A percentile compares a stretch with the other conserved stretches of the same genome.
phyloP scores from a whole-genome alignment of 2,329 filamentous ascomycete species.

The Claviceps spartinae region DNA sequence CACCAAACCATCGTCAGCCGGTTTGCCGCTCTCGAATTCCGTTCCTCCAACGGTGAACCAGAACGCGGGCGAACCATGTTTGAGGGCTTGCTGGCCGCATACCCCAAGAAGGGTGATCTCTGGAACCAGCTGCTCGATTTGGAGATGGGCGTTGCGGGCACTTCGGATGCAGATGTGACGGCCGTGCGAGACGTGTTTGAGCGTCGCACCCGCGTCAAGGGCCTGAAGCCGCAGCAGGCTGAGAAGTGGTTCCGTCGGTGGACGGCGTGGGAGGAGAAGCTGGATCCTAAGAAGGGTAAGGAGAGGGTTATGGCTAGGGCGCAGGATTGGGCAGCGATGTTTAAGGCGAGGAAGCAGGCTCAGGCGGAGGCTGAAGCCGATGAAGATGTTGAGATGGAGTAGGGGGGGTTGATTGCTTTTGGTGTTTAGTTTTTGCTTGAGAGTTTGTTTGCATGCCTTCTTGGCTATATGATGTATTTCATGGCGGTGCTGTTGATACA shows the following conservation, averaged over 20 bases:
- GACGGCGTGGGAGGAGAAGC: conserved; percentile 73
- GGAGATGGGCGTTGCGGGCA: conserved; percentile 50
- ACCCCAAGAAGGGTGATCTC: conserved; percentile 78
- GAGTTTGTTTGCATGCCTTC: too few relatives aligned
- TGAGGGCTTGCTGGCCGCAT: conserved; percentile 70
- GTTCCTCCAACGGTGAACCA: conserved; percentile 63
- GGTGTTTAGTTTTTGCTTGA: too few relatives aligned
- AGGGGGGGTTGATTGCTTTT: not conserved
- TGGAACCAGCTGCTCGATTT: conserved; percentile 89
- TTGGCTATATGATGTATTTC: too few relatives aligned
- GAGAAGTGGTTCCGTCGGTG: conserved; percentile 85
- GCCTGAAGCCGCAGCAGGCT: conserved; percentile 69
- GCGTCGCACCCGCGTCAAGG: conserved; percentile 54
- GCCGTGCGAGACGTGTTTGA: conserved; percentile 69
- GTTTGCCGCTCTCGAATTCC: conserved; percentile 87
- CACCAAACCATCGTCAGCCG: conserved; percentile 62
- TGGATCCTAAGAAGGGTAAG: conserved; percentile 53
- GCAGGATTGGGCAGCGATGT: conserved; percentile 51
- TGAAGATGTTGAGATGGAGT: conserved; percentile 19
- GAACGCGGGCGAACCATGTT: conserved; percentile 93
- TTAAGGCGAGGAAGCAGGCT: conserved; percentile 31
- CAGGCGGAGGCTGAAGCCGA: conserved; percentile 21
- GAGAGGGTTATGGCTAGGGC: conserved; percentile 60
- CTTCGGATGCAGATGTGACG: conserved; percentile 33
- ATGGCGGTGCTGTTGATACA: too few relatives aligned